Evolutionary conservation across 2,329 filamentous ascomycete genomes (phyloP).

Genomic region (Sporothrix protearum): DNA sequence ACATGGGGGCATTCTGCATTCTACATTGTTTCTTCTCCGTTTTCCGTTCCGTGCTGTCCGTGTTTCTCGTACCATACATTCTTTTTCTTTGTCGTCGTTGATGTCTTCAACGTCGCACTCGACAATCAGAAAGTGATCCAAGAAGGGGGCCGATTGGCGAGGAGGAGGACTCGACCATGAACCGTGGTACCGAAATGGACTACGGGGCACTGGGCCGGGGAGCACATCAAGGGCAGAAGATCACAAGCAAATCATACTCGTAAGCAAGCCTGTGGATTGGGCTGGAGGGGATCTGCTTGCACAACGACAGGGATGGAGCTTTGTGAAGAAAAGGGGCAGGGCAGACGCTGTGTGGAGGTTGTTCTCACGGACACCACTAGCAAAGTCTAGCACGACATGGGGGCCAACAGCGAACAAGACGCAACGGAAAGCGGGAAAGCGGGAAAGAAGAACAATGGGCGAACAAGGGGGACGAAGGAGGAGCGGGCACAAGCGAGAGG

Average conservation of each 20-base stretch:
- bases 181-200: not conserved
- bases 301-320: not conserved
- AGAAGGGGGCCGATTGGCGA: not conserved
- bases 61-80: not conserved
- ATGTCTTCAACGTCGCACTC: not conserved
- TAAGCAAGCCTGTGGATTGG: not conserved
- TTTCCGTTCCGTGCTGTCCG: not conserved
- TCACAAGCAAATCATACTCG: not conserved
- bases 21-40: not conserved
- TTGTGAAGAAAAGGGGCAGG: not conserved
- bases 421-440: not conserved
- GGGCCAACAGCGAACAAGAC: not conserved
- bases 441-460: not conserved
- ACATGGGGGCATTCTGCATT: not conserved
- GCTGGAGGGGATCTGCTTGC: not conserved
- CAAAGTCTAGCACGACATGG: not conserved
- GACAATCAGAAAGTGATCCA: not conserved
- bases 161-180: not conserved
- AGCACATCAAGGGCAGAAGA: not conserved
- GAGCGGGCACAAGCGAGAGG: slow-evolving; percentile 15
- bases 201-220: not conserved
- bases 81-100: not conserved
- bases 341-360: not conserved
- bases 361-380: too few species aligned
- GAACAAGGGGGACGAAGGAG: not conserved